Conservation (phyloP, 2,329 filamentous ascomycete species). For the Colletotrichum camelliae region DNA sequence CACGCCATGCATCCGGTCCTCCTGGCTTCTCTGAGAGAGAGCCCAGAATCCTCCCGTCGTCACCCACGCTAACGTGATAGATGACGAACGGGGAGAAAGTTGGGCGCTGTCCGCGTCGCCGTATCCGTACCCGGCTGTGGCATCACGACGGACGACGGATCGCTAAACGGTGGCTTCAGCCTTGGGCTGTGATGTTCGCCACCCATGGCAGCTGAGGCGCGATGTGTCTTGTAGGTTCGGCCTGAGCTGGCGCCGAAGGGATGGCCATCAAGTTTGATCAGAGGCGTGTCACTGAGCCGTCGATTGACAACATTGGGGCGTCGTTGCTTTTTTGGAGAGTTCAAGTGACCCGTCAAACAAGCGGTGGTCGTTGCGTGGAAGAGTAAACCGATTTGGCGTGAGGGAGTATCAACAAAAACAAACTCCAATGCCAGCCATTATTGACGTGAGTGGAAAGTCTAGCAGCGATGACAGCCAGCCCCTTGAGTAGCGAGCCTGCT, state of each 20-base stretch:
- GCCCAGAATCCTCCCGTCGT: neutral
- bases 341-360: conserved; percentile 13
- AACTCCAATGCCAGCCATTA: neutral
- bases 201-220: neutral
- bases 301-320: neutral
- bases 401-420: neutral
- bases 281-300: neutral
- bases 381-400: neutral
- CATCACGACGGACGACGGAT: neutral
- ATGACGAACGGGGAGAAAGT: neutral
- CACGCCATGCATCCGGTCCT: neutral
- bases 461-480: neutral
- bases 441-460: neutral
- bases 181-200: neutral
- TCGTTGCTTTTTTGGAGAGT: neutral
- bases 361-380: conserved; percentile 2
- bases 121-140: neutral
- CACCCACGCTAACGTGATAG: neutral
- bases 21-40: neutral
- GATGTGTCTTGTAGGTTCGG: neutral
- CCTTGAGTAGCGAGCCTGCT: neutral
- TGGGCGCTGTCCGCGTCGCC: neutral
- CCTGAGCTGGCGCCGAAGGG: neutral
- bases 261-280: neutral
- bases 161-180: neutral